Evolutionary conservation across 2,329 filamentous ascomycete species (phyloP).

Genomic region (Colletotrichum simmondsii): DNA sequence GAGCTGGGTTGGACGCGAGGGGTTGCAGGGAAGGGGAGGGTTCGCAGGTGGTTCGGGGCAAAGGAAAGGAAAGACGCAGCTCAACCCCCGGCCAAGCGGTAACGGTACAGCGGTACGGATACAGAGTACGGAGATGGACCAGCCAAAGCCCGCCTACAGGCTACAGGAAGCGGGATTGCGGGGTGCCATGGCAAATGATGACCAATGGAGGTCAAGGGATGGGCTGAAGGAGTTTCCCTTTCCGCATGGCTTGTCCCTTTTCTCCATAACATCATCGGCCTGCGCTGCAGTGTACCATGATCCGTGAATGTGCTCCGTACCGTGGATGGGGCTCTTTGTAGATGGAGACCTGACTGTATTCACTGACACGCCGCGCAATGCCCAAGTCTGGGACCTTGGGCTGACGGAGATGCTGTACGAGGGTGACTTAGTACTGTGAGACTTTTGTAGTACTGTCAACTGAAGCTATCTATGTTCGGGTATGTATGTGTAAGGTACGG

Average conservation of each 20-base stretch:
- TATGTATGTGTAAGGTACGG: too few species aligned
- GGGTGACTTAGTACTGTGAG: background rate
- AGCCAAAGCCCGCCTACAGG: background rate
- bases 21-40: conserved; percentile 28
- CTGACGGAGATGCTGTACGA: background rate
- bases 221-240: conserved; percentile 20
- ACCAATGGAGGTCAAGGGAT: conserved; percentile 14
- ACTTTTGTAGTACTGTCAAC: background rate
- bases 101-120: conserved; percentile 11
- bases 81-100: conserved; percentile 34
- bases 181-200: conserved; percentile 9
- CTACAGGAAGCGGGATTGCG: conserved; percentile 22
- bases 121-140: background rate
- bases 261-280: conserved; percentile 32
- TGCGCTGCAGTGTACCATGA: conserved; percentile 17
- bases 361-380: background rate
- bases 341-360: background rate
- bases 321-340: conserved; percentile 9
- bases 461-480: background rate
- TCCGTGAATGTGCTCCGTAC: conserved; percentile 10
- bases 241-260: conserved; percentile 29
- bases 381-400: background rate
- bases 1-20: conserved; percentile 13
- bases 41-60: conserved; percentile 34
- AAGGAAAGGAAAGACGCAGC: conserved; percentile 34